Percentiles rank a stretch among this genome's conserved stretches.
phyloP scores from a whole-genome alignment of 768 basidiomycete species.

The Neoboletus brunneissimus region DNA sequence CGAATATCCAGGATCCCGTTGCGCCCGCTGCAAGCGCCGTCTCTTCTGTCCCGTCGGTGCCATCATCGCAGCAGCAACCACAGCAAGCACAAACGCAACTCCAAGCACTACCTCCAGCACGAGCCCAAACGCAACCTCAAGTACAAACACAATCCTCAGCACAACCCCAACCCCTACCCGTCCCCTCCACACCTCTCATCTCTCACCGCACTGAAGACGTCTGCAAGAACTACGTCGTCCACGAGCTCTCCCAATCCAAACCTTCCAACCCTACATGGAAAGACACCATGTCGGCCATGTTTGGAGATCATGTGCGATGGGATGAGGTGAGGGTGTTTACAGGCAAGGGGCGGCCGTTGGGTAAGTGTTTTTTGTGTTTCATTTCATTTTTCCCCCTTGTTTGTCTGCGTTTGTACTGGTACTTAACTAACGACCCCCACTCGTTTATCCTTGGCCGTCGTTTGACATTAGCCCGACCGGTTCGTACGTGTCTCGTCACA shows the following conservation, averaged over 20 bases:
- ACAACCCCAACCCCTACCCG: conserved; percentile 2
- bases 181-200: conserved; percentile 13
- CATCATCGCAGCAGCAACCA: conserved; percentile 2
- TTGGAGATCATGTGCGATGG: conserved; percentile 85
- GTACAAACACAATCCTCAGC: background rate
- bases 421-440: background rate
- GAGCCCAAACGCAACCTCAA: conserved; percentile 27
- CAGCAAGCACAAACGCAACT: background rate
- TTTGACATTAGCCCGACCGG: background rate
- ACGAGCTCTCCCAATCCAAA: conserved; percentile 52
- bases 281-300: conserved; percentile 77
- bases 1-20: background rate
- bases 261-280: conserved; percentile 55
- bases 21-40: background rate
- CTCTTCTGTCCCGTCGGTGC: background rate
- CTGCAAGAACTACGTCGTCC: conserved; percentile 68
- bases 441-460: background rate
- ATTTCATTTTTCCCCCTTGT: background rate
- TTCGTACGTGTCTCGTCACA: conserved; percentile 70
- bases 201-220: conserved; percentile 46
- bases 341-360: conserved; percentile 60
- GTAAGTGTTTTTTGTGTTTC: conserved; percentile 37
- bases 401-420: background rate
- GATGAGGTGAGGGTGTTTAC: conserved; percentile 64
- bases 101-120: background rate